These are phyloP conservation scores for Microdochium trichocladiopsis DNA, from an alignment of 2,329 filamentous ascomycete species.

Conservation along the genomic window DNA sequence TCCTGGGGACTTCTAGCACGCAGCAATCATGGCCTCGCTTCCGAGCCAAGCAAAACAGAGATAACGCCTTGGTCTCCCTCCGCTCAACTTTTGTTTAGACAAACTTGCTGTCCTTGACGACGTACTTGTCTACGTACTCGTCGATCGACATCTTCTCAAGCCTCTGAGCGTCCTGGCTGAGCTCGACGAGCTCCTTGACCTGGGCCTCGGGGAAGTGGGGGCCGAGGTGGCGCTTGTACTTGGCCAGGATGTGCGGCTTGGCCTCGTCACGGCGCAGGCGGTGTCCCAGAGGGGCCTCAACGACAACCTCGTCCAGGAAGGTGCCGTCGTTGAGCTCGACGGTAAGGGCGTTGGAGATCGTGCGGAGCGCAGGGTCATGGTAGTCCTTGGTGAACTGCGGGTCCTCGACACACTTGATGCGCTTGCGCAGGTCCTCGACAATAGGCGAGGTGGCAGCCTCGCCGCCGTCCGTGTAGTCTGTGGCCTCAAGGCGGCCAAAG, in stretches of 20 bases:
- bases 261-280: conserved; percentile 87
- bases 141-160: conserved; percentile 81
- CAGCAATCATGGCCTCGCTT: neutral
- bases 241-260: conserved; percentile 92
- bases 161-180: conserved; percentile 68
- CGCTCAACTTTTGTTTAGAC: no score
- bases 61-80: no score
- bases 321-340: conserved; percentile 94
- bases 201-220: conserved; percentile 73
- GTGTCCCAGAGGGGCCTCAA: conserved; percentile 93
- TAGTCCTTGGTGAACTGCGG: conserved; percentile 92
- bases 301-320: conserved; percentile 79
- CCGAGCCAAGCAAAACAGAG: neutral
- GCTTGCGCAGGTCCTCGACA: conserved; percentile 84
- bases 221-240: conserved; percentile 87
- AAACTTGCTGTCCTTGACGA: conserved; percentile 56
- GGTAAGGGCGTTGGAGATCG: conserved; percentile 94
- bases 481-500: conserved; percentile 87
- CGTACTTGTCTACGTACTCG: conserved; percentile 74
- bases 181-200: conserved; percentile 75
- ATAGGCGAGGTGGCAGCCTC: conserved; percentile 87
- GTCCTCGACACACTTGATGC: conserved; percentile 95
- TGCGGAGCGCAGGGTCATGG: conserved; percentile 87
- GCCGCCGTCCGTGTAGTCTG: conserved; percentile 86
- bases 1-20: neutral